Percentiles rank a stretch among this genome's conserved stretches.
Evolutionary conservation across 768 basidiomycete species (phyloP).

Genomic region (Suillus alpinus): DNA sequence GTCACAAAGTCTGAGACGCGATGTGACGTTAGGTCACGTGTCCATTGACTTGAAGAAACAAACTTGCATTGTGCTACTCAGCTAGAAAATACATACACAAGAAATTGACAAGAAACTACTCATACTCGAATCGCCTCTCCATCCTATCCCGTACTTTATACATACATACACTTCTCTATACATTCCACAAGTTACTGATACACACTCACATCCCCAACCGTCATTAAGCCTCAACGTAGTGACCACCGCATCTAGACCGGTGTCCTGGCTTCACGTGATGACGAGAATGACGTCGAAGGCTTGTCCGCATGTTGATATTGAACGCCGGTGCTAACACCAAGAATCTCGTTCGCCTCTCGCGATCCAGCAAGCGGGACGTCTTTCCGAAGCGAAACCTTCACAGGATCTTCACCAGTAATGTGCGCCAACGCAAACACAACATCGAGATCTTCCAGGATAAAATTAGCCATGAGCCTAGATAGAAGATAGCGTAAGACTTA

Average conservation of each 20-base stretch:
- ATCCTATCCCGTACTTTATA: not conserved
- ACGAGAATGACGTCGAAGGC: not conserved
- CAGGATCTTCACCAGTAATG: constrained; percentile 32
- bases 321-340: constrained; percentile 20
- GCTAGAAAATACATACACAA: no score
- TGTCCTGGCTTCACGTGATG: not conserved
- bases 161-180: not conserved
- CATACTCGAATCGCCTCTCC: no score
- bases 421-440: constrained; percentile 34
- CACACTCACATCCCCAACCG: not conserved
- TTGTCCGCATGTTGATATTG: not conserved
- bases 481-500: not conserved
- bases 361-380: constrained; percentile 32
- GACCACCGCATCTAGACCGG: not conserved
- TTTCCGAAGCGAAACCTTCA: constrained; percentile 31
- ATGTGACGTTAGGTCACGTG: no score
- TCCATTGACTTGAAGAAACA: no score
- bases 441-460: constrained; percentile 25
- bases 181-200: not conserved
- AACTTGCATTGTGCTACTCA: no score
- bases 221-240: not conserved
- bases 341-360: constrained; percentile 33
- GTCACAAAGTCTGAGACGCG: no score
- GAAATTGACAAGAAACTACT: no score
- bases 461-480: not conserved